Conservation (phyloP, 371 early-diverging fungal species). For the Apophysomyces ossiformis region DNA sequence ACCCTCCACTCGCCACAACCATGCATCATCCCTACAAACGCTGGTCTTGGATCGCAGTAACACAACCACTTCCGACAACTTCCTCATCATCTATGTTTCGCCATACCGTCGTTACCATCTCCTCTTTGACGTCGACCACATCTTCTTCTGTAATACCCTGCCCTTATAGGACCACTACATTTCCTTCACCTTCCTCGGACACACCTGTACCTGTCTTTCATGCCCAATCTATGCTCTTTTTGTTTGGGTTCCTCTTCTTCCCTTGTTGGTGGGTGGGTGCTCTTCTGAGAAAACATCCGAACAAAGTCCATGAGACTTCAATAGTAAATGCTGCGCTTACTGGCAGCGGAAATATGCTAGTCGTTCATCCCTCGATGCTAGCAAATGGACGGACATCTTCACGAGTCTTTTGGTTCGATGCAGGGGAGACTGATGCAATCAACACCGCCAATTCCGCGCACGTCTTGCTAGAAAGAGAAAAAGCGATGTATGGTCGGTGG, state of each 20-base stretch:
- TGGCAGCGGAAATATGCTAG: not conserved
- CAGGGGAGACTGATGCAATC: not conserved
- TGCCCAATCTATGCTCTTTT: constrained; percentile 43
- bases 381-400: constrained; percentile 37
- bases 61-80: not conserved
- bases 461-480: constrained; percentile 14
- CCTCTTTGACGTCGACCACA: not conserved
- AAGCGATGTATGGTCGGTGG: constrained; percentile 29
- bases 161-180: not conserved
- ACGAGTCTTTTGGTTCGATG: constrained; percentile 17
- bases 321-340: not conserved
- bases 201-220: constrained; percentile 19
- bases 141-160: not conserved
- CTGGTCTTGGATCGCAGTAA: constrained; percentile 4
- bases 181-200: not conserved
- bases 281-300: constrained; percentile 13
- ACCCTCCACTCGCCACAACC: not conserved
- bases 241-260: constrained; percentile 51
- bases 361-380: constrained; percentile 39
- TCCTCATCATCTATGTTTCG: not conserved
- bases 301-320: not conserved
- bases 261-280: constrained; percentile 55
- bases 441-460: not conserved
- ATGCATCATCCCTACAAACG: constrained; percentile 1
- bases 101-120: not conserved